Evolutionary conservation across 495 filamentous ascomycete genomes (phyloP), one percentile per base, ranked within the genome.

Genomic region (Aspergillus kassunensis): DNA sequence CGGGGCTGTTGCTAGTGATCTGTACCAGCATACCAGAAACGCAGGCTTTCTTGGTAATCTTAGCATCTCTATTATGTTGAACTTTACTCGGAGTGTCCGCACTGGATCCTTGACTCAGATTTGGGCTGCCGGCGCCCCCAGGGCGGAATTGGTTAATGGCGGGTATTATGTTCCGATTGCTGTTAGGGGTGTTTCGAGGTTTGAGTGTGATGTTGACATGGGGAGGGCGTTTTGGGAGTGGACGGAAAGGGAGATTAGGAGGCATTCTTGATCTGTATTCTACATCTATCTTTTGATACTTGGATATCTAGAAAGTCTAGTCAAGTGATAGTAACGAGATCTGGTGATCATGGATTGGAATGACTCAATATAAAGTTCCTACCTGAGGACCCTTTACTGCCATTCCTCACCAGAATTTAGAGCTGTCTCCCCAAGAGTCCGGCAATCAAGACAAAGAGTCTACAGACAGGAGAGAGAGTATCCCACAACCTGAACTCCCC

Each of bases 101-200:
- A 69, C 59, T 8, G 82, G 85, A 2, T 77, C 77, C 0, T 59
- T 73, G 52, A 87, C 80, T 60, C 77, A 84, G 62, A 67, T 87
- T 10, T 88, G 81, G 81, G 81, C 78, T 36, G 76, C 74, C 6
- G 66, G 63, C 0, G 58, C 54, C 10, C 31, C 52, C 7, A 56
- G 61, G 45, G 56, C 60, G 12, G 60, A 69, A 0, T 20, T 86
- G 6, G 50, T 61, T 9, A 80, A 70, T 30, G 81, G 82, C 0
- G 74, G 64, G 13, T 87, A 80, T 59, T 87, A 85, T 61, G 71
- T 70, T 40, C 82, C 80, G 4, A 63, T 86, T 37, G 81, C 78
- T 6, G 60, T 66, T 12, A 54, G 58, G 31, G 71, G 67, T 25
- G 59, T 59, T 8, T 66, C 68, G 0, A 68, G 60, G 46, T 63